Evolutionary conservation across 176 grass and related monocot species (phyloP).

Genomic region (Lolium multiflorum): DNA sequence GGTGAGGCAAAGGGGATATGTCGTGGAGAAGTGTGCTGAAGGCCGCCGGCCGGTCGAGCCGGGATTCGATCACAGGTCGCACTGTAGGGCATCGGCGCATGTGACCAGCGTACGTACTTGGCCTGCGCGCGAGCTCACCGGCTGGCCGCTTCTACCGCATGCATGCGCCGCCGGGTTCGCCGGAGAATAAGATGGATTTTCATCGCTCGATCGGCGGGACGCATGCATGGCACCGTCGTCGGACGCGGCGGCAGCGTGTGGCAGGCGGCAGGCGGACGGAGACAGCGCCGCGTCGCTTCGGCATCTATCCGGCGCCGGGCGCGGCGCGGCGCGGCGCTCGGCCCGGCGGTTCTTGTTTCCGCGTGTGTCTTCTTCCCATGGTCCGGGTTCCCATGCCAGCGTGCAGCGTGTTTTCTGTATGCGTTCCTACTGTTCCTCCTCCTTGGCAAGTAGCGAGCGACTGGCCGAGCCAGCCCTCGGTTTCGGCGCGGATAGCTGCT

Average conservation of each 20-base stretch:
- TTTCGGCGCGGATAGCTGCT: too few relatives aligned
- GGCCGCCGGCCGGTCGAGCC: neutral
- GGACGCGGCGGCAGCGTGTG: neutral
- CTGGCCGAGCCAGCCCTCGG: neutral
- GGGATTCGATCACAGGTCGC: neutral
- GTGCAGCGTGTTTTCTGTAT: neutral
- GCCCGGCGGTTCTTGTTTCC: neutral
- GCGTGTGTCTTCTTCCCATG: neutral
- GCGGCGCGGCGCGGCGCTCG: neutral
- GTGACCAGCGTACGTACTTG: neutral
- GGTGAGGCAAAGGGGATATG: slow-evolving; percentile 19
- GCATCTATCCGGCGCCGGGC: neutral
- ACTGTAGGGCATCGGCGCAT: neutral
- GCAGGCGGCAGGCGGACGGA: neutral
- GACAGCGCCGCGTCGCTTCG: slow-evolving; percentile 14
- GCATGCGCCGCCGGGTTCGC: slow-evolving; percentile 29
- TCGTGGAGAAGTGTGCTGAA: neutral
- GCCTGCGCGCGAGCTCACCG: too few relatives aligned
- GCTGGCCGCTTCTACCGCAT: slow-evolving; percentile 29
- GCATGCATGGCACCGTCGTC: neutral
- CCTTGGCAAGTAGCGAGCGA: neutral
- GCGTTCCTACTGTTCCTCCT: slow-evolving; percentile 17
- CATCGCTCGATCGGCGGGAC: neutral
- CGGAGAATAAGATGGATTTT: neutral
- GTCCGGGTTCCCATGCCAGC: neutral